Conservation (phyloP, 225 moss, liverwort and hornwort species). For the Straminergon stramineum region DNA sequence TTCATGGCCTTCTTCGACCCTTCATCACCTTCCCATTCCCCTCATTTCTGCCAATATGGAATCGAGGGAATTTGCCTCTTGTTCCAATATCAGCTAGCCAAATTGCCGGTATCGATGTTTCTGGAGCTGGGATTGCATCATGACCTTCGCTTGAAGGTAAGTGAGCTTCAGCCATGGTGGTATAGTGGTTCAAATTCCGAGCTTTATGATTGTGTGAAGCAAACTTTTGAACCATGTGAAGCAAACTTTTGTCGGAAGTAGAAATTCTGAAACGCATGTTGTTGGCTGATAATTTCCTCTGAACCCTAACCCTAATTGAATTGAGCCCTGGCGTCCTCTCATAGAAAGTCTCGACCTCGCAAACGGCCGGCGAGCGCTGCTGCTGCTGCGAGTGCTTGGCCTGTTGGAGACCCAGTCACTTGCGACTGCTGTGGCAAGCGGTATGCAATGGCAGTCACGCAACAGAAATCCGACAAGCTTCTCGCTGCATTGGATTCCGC, state of each 20-base stretch:
- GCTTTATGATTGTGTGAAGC: neutral
- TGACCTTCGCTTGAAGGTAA: neutral
- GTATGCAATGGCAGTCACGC: slow-evolving; percentile 1
- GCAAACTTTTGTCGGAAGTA: neutral
- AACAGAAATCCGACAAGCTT: neutral
- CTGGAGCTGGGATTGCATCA: neutral
- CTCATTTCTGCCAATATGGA: neutral
- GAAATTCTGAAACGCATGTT: neutral
- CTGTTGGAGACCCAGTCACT: neutral
- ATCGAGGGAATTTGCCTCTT: neutral
- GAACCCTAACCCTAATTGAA: slow-evolving; percentile 1
- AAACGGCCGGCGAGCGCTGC: neutral
- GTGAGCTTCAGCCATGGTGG: neutral
- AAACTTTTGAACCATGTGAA: neutral
- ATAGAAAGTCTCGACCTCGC: slow-evolving; percentile 5
- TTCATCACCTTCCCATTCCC: neutral
- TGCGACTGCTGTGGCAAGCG: slow-evolving; percentile 12
- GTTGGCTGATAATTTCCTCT: neutral
- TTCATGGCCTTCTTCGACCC: neutral
- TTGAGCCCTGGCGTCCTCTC: slow-evolving; percentile 2
- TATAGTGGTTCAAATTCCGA: neutral
- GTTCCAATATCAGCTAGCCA: neutral
- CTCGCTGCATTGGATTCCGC: neutral
- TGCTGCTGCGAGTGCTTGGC: neutral
- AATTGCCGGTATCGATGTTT: neutral